phyloP scores from a whole-genome alignment of 2,329 filamentous ascomycete genomes.

The Aspergillus sp. region DNA sequence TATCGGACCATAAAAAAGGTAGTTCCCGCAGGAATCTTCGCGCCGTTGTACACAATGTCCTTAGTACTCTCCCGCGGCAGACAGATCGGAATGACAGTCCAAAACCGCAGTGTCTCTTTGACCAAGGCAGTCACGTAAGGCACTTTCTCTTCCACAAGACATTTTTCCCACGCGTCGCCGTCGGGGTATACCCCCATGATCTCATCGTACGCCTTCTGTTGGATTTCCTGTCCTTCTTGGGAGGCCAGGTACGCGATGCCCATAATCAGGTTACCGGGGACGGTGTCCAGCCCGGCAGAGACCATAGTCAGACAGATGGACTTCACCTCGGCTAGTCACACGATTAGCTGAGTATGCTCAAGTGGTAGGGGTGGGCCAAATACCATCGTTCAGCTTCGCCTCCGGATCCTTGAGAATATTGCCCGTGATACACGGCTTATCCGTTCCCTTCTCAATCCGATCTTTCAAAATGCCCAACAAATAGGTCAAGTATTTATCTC shows the following conservation, averaged over 20 bases:
- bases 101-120: slow-evolving; percentile 76
- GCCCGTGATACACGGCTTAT: slow-evolving; percentile 67
- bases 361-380: too few species aligned
- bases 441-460: slow-evolving; percentile 61
- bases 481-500: slow-evolving; percentile 64
- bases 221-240: slow-evolving; percentile 66
- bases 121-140: slow-evolving; percentile 75
- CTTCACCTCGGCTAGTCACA: slow-evolving; percentile 66
- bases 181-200: slow-evolving; percentile 71
- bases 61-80: slow-evolving; percentile 71
- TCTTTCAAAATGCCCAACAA: slow-evolving; percentile 62
- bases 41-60: slow-evolving; percentile 67
- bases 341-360: too few species aligned
- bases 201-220: slow-evolving; percentile 66
- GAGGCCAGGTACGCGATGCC: slow-evolving; percentile 74
- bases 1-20: slow-evolving; percentile 70
- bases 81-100: slow-evolving; percentile 76
- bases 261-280: slow-evolving; percentile 78
- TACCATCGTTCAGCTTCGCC: slow-evolving; percentile 66
- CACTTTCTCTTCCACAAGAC: slow-evolving; percentile 70
- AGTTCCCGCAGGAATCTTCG: slow-evolving; percentile 69
- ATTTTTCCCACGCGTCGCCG: slow-evolving; percentile 73
- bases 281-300: slow-evolving; percentile 76
- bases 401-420: slow-evolving; percentile 71
- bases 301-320: slow-evolving; percentile 82